Conservation (phyloP, 2,329 filamentous ascomycete genomes). For the Aureobasidium sp. region DNA sequence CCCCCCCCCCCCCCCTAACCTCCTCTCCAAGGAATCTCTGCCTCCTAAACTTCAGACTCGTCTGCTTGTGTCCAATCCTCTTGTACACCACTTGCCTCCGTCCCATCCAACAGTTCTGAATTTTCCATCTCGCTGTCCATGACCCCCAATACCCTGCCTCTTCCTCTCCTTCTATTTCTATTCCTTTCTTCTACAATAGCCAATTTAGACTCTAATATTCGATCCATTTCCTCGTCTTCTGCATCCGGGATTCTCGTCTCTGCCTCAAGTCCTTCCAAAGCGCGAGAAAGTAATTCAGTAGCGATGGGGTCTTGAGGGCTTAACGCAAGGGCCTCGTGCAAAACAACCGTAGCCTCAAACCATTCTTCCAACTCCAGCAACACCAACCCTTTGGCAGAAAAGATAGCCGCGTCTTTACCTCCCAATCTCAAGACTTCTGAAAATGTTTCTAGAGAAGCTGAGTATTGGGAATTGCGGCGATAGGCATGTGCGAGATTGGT, state of each 20-base stretch:
- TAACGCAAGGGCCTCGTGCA: slow-evolving; percentile 79
- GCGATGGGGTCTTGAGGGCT: slow-evolving; percentile 73
- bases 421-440: slow-evolving; percentile 79
- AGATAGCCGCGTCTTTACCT: slow-evolving; percentile 65
- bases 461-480: slow-evolving; percentile 59
- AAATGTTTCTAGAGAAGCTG: slow-evolving; percentile 65
- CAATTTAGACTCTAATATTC: neutral
- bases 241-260: slow-evolving; percentile 37
- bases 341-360: slow-evolving; percentile 68
- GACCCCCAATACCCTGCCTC: neutral
- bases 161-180: neutral
- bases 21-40: neutral
- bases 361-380: slow-evolving; percentile 67
- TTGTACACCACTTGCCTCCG: neutral
- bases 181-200: neutral
- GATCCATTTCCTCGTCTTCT: slow-evolving; percentile 26
- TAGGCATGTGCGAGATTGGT: slow-evolving; percentile 87
- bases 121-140: neutral
- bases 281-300: slow-evolving; percentile 67
- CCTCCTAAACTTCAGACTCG: neutral
- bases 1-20: neutral
- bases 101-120: neutral
- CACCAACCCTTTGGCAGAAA: slow-evolving; percentile 75
- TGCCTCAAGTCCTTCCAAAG: slow-evolving; percentile 54
- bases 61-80: neutral